A percentile compares a stretch with the other conserved stretches of the same genome.
Conservation (phyloP, 164 flowering plant species). For the Liquidambar formosana region DNA sequence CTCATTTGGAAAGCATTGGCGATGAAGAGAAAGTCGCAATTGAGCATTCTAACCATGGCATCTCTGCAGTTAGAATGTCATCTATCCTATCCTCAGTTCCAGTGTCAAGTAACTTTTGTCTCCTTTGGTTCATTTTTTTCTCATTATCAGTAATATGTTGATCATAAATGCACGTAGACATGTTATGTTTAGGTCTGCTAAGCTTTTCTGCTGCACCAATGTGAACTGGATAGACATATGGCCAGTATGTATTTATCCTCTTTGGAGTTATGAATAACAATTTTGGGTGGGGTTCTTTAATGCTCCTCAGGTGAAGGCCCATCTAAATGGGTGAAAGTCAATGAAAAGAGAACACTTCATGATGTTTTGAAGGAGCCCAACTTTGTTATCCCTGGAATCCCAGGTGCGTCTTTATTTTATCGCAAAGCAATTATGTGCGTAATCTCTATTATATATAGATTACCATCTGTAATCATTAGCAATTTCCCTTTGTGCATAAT, state of each 20-base stretch:
- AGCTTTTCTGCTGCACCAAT: no score
- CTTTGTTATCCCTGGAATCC: slow-evolving; percentile 74
- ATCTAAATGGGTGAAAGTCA: slow-evolving; percentile 66
- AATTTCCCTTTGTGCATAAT: no score
- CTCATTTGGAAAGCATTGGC: slow-evolving; percentile 42
- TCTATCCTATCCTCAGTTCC: not conserved
- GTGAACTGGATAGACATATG: no score
- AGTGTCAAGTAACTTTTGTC: not conserved
- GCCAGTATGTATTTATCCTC: not conserved
- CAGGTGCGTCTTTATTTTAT: slow-evolving; percentile 48
- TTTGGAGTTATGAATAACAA: no score
- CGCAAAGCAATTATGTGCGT: not conserved
- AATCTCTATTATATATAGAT: not conserved
- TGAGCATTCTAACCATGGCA: slow-evolving; percentile 15
- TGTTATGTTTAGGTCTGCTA: not conserved
- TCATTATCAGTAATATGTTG: not conserved
- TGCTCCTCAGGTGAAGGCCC: slow-evolving; percentile 33
- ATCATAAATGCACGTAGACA: not conserved
- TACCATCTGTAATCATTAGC: no score
- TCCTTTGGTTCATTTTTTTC: slow-evolving; percentile 1
- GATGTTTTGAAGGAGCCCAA: slow-evolving; percentile 61
- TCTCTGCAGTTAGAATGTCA: slow-evolving; percentile 34
- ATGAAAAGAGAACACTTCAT: slow-evolving; percentile 69
- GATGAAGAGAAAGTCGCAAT: slow-evolving; percentile 45
- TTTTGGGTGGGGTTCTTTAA: not conserved